phyloP scores from a whole-genome alignment of 2,329 filamentous ascomycete species.

The Aspergillus sp. region DNA sequence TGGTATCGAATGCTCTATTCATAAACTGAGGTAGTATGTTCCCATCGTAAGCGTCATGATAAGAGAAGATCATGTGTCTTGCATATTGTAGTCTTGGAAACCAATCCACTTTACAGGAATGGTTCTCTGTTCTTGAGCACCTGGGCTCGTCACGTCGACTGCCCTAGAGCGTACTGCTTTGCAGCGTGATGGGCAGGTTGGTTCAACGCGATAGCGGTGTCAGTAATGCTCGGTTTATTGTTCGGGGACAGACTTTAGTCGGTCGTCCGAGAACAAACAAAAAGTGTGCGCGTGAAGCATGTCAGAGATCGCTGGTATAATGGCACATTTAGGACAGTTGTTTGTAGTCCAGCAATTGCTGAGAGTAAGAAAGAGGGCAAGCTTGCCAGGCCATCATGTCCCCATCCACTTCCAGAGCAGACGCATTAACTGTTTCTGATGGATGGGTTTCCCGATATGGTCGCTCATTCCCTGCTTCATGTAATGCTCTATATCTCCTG shows the following conservation, averaged over 20 bases:
- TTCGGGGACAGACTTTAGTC: background rate
- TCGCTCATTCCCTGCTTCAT: constrained; percentile 58
- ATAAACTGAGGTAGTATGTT: background rate
- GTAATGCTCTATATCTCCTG: constrained; percentile 57
- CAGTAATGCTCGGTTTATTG: background rate
- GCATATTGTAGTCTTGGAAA: background rate
- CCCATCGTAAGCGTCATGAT: background rate
- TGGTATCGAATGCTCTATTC: background rate
- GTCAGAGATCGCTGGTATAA: background rate
- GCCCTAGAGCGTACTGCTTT: background rate
- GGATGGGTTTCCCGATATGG: constrained; percentile 59
- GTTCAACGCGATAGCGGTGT: background rate
- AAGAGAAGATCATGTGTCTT: background rate
- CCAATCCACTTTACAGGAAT: background rate
- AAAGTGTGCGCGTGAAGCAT: background rate
- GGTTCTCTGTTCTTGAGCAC: background rate
- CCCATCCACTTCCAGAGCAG: constrained; percentile 46
- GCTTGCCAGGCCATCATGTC: background rate
- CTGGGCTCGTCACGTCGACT: background rate
- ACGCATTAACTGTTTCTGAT: constrained; percentile 51
- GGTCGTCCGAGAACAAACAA: background rate
- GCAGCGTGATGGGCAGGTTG: background rate
- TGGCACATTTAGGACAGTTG: background rate
- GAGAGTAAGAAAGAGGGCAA: background rate
- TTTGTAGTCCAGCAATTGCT: background rate